phyloP scores from a whole-genome alignment of 1,139 yeast genomes.

The Martiniozyma asiatica region DNA sequence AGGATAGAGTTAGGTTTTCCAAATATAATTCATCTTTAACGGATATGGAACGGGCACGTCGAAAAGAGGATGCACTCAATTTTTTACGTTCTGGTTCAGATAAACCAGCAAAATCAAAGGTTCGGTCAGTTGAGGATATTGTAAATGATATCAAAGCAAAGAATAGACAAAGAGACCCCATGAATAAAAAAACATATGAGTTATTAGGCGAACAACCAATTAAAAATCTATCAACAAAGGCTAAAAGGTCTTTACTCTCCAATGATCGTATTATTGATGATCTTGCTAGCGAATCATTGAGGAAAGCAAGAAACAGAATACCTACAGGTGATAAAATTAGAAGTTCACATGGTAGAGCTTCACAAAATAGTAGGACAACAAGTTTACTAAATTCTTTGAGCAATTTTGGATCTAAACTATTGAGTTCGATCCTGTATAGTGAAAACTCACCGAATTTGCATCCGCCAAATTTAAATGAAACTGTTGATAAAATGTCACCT shows the following conservation, averaged over 20 bases:
- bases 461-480: too few species aligned
- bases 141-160: too few species aligned
- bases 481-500: too few species aligned
- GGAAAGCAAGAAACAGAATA: too few species aligned
- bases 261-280: constrained; percentile 12
- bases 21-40: constrained; percentile 3
- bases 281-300: constrained; percentile 11
- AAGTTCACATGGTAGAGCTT: background rate
- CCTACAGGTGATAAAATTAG: constrained; percentile 3
- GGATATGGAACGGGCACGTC: constrained; percentile 9
- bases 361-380: background rate
- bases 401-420: constrained; percentile 17
- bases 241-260: constrained; percentile 7
- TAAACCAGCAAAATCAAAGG: too few species aligned
- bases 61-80: constrained; percentile 10
- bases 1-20: constrained; percentile 1
- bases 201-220: constrained; percentile 20
- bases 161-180: constrained; percentile 7
- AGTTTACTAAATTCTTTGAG: constrained; percentile 17
- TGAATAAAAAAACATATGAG: constrained; percentile 14
- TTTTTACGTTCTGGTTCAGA: too few species aligned
- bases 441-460: too few species aligned
- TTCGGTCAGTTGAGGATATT: too few species aligned
- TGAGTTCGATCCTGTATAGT: constrained; percentile 18
- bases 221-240: constrained; percentile 8